Evolutionary conservation across 129 eudicot genomes (phyloP), one percentile per base, ranked within the genome.

Genomic region (Helichrysum umbraculigerum): DNA sequence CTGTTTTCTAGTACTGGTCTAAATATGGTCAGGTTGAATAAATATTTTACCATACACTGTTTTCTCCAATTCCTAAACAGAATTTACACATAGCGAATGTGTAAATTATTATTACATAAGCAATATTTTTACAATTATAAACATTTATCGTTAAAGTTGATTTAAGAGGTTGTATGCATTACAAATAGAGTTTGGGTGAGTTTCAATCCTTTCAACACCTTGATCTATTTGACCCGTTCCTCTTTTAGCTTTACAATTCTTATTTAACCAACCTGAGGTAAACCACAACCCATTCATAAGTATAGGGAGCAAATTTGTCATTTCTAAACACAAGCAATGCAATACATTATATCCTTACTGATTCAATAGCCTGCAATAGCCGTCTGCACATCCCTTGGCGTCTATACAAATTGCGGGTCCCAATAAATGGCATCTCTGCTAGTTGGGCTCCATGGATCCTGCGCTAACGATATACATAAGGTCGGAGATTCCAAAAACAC

Each of bases 341-440:
- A 59, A 70, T 32, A 61, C 30, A 54, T 28, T 72, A 75, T 34
- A n/a, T 71, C 58, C 75, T 81, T 87, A 93, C 98, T 67, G 86
- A 78, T 88, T 93, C 97, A 76, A 93, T 90, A 28, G 97, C 92
- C 39, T 76, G 81, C 54, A 93, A 86, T 76, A 93, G 84, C 2
- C 92, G 96, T 3, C 96, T 89, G 71, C 97, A 93, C 98, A 93
- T 93, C 81, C 98, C 98, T 85, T 90, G 97, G 44, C 97, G 95
- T 81, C 98, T 91, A 76, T 93, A 93, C 35, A 90, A 82, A 68
- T 85, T 81, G 52, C 98, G 97, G 69, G 98, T 93, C 82, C 97
- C 98, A 77, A 93, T 90, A 76, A 83, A 93, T 21, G 98, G 98
- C 98, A 93, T 93, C 86, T 93, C 98, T 30, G 98, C 98, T 44